Conservation (phyloP, 148 eudicot species). For the Cornus controversa region DNA sequence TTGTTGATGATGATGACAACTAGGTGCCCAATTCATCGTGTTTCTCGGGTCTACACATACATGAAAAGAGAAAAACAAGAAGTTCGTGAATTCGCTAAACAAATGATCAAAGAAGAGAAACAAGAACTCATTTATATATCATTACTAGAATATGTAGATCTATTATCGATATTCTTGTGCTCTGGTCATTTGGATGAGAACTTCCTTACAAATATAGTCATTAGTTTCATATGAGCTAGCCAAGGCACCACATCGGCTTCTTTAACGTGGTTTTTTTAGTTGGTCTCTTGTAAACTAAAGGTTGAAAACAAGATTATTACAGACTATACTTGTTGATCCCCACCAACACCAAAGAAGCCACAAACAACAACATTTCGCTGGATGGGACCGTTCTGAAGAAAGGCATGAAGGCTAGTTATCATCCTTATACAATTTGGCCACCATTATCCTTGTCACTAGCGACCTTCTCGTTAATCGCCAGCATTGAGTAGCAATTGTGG, state of each 20-base stretch:
- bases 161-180: conserved; percentile 33
- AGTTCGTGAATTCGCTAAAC: conserved; percentile 30
- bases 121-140: conserved; percentile 18
- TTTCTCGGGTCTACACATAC: too few relatives aligned
- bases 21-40: too few relatives aligned
- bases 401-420: conserved; percentile 31
- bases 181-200: conserved; percentile 38
- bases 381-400: conserved; percentile 41
- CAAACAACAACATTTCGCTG: conserved; percentile 36
- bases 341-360: conserved; percentile 17
- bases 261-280: conserved; percentile 42
- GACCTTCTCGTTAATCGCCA: too few relatives aligned
- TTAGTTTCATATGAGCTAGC: conserved; percentile 38
- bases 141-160: conserved; percentile 20
- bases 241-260: conserved; percentile 43
- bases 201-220: conserved; percentile 33
- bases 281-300: conserved; percentile 16
- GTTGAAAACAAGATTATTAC: conserved; percentile 30
- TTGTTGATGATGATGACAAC: too few relatives aligned
- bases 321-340: conserved; percentile 50
- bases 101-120: conserved; percentile 27
- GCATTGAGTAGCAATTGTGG: too few relatives aligned
- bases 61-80: too few relatives aligned
- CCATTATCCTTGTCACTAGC: too few relatives aligned
- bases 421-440: conserved; percentile 43